Percentiles rank a stretch among this genome's conserved stretches.
These are phyloP conservation scores for Boletellus deceptivus DNA, from an alignment of 1,284 basidiomycete species.

Conservation along the genomic window DNA sequence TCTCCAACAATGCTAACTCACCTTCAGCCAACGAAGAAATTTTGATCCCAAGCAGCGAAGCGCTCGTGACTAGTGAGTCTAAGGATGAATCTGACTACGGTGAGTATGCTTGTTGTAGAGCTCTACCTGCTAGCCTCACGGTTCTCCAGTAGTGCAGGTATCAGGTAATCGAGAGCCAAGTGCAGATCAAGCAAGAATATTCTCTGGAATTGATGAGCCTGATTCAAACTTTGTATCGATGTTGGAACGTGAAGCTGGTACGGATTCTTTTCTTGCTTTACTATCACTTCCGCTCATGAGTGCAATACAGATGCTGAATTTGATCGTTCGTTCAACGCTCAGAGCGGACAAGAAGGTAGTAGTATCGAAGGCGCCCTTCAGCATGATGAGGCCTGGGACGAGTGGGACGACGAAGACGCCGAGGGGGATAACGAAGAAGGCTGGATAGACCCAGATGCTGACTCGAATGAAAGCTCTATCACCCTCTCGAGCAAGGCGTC, in stretches of 20 bases:
- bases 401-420: slow-evolving; percentile 42
- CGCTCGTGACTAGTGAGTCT: slow-evolving; percentile 1
- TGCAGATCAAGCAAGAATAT: slow-evolving; percentile 2
- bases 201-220: slow-evolving; percentile 23
- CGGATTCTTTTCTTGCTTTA: slow-evolving; percentile 4
- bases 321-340: slow-evolving; percentile 21
- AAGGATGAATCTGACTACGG: slow-evolving; percentile 5
- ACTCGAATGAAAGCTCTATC: slow-evolving; percentile 39
- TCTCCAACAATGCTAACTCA: slow-evolving; percentile 5
- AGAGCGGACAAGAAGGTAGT: slow-evolving; percentile 15
- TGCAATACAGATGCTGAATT: slow-evolving; percentile 25
- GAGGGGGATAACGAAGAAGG: slow-evolving; percentile 41
- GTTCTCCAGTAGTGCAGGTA: slow-evolving; percentile 1
- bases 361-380: slow-evolving; percentile 16
- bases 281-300: slow-evolving; percentile 7
- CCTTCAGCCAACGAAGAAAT: slow-evolving; percentile 9
- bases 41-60: not conserved
- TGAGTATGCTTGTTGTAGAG: slow-evolving; percentile 4
- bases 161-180: slow-evolving; percentile 14
- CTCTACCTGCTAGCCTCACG: slow-evolving; percentile 3
- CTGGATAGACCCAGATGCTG: slow-evolving; percentile 34
- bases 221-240: slow-evolving; percentile 27
- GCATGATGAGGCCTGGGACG: slow-evolving; percentile 31
- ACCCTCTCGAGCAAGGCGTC: slow-evolving; percentile 47
- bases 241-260: slow-evolving; percentile 29